phyloP scores from a whole-genome alignment of 2,329 filamentous ascomycete species.

The Penicillium palitans region DNA sequence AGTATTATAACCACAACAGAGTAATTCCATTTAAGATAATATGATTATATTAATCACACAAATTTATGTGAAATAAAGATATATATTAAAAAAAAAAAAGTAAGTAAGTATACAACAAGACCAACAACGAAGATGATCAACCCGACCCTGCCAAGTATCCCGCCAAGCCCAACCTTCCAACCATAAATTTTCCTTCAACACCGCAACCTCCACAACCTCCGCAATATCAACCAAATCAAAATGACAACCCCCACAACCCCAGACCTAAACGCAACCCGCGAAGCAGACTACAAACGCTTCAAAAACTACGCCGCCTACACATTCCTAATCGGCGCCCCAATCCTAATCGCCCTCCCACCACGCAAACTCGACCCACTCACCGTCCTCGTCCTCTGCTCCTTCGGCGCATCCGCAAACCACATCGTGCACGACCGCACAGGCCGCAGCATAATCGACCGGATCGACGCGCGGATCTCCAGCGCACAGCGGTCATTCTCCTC shows the following conservation, averaged over 20 bases:
- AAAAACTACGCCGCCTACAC: constrained; percentile 43
- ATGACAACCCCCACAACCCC: constrained; percentile 11
- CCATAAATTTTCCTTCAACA: constrained; percentile 23
- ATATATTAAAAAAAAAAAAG: no score
- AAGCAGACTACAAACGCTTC: constrained; percentile 42
- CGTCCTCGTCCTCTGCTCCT: constrained; percentile 41
- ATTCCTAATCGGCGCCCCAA: constrained; percentile 38
- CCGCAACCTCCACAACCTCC: constrained; percentile 7
- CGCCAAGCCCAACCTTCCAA: constrained; percentile 1
- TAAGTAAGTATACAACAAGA: no score
- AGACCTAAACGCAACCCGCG: constrained; percentile 23
- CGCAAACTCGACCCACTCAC: constrained; percentile 41
- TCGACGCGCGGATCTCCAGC: constrained; percentile 30
- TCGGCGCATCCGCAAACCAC: constrained; percentile 42
- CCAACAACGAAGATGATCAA: neutral
- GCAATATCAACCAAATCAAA: neutral
- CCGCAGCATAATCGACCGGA: constrained; percentile 36
- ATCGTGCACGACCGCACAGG: constrained; percentile 42
- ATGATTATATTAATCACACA: neutral
- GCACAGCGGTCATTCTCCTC: constrained; percentile 17
- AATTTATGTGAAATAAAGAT: neutral
- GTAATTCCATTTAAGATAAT: neutral
- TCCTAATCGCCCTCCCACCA: constrained; percentile 39
- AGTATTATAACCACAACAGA: neutral
- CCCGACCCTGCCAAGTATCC: neutral